Evolutionary conservation across 345 rosid species (phyloP), one percentile per base, ranked within the genome.

Genomic region (Limnanthes douglasii): DNA sequence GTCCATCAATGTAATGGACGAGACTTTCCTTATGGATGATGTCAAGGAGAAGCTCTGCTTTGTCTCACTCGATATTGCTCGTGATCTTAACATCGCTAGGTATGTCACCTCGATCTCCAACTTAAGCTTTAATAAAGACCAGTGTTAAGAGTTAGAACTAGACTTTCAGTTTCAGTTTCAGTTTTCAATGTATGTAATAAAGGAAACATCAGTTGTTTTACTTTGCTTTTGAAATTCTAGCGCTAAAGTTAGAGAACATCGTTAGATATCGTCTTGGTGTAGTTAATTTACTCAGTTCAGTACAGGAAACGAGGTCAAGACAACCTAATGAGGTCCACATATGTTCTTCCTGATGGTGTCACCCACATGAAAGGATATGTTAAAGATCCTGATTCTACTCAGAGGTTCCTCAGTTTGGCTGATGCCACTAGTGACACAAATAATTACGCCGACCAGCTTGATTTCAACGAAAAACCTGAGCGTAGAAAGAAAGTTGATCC

Each of bases 21-120:
- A 88, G 48, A 76, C 75, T 38, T 80, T 83, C 51, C 25, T 79
- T 1, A 71, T 83, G 52, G 97, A 88, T 37, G 90, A 88, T 74
- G 97, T 78, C 2, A 83, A 88, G 37, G 97, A 88, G 79, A 79
- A 72, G 59, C 74, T 88, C 31, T 88, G 92, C 56, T 83, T 79
- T 35, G 97, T 88, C 32, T 79, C 97, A 4, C 84, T 73, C 21
- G 76, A 88, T 28, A 69, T 79, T 31, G 56, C 50, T 7, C 79
- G 78, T 40, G 95, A 83, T 60, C 62, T 75, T 47, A 54, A 57
- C 41, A 41, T 73, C 35, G 74, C 90, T 17, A 59, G 86, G 86
- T 64, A 8, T 3, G 18, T 21, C 1, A 15, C 5, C 8, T 4
- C 8, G 10, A 1, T 33, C 37, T 11, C 8, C 13, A 11, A 10